These are phyloP conservation scores for Croton laevigatus DNA, from an alignment of 441 rosid genomes.

Conservation along the genomic window DNA sequence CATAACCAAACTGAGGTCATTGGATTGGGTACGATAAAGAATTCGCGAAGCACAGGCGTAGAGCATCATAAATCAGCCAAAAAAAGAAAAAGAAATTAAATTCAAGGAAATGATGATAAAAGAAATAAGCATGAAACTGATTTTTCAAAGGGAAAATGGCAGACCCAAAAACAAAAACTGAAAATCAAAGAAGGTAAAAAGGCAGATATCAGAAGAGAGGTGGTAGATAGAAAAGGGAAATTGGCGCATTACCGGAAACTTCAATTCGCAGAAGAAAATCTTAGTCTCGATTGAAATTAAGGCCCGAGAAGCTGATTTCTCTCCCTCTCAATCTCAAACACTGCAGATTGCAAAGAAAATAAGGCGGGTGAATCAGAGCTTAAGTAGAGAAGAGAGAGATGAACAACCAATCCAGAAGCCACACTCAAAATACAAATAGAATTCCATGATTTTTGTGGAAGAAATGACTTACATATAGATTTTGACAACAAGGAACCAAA, in stretches of 20 bases:
- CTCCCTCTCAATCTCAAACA: background rate
- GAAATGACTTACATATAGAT: conserved; percentile 14
- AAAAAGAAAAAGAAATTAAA: background rate
- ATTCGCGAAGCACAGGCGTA: background rate
- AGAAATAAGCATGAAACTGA: background rate
- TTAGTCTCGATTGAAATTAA: conserved; percentile 10
- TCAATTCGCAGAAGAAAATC: conserved; percentile 14
- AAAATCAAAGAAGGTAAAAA: background rate
- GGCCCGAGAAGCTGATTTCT: background rate
- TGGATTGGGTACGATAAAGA: background rate
- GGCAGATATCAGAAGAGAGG: background rate
- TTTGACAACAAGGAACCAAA: background rate
- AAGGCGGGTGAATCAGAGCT: background rate
- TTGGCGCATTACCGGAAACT: conserved; percentile 22
- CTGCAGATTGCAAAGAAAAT: conserved; percentile 11
- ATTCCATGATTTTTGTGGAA: background rate
- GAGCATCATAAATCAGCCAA: background rate
- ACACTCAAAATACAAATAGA: background rate
- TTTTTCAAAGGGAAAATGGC: background rate
- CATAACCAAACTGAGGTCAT: background rate
- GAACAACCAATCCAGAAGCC: conserved; percentile 2
- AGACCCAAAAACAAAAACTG: background rate
- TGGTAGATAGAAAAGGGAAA: background rate
- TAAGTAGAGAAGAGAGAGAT: background rate
- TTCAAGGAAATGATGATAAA: background rate